Conservation (phyloP, 2,329 filamentous ascomycete genomes). For the Fusarium euwallaceae region DNA sequence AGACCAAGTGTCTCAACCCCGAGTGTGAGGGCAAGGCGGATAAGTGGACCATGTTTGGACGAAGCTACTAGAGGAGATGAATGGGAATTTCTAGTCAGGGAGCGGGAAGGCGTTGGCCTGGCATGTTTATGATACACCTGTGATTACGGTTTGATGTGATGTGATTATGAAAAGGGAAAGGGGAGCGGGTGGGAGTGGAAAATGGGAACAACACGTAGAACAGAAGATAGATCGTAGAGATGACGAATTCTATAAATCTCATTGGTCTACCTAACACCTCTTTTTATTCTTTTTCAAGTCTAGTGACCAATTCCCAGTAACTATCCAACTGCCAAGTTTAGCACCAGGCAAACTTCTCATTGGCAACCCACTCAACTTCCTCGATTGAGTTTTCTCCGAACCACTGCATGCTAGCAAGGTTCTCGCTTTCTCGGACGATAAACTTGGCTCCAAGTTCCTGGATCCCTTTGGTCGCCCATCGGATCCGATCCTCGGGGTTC, state of each 20-base stretch:
- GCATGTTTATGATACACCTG: constrained; percentile 49
- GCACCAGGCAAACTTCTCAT: constrained; percentile 85
- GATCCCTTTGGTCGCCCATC: constrained; percentile 58
- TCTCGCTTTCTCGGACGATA: constrained; percentile 72
- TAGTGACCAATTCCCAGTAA: not conserved
- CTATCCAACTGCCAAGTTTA: constrained; percentile 51
- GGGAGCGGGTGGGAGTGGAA: constrained; percentile 29
- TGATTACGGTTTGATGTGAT: constrained; percentile 47
- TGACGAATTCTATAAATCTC: constrained; percentile 27
- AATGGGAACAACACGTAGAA: constrained; percentile 36
- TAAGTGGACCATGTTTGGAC: constrained; percentile 93
- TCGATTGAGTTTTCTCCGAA: constrained; percentile 67
- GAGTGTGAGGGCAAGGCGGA: constrained; percentile 83
- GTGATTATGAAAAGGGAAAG: constrained; percentile 44
- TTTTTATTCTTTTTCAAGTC: constrained; percentile 2
- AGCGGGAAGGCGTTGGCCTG: constrained; percentile 46
- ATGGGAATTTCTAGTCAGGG: constrained; percentile 37
- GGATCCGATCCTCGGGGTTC: constrained; percentile 77
- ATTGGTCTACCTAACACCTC: constrained; percentile 19
- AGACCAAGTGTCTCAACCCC: constrained; percentile 93
- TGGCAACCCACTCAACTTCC: constrained; percentile 77
- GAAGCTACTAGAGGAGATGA: constrained; percentile 67
- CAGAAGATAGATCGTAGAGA: constrained; percentile 41
- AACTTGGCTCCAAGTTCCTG: constrained; percentile 63
- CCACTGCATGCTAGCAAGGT: constrained; percentile 80